Base-by-base conservation (phyloP, 495 filamentous ascomycete genomes). In the Xylaria bambusicola region DNA sequence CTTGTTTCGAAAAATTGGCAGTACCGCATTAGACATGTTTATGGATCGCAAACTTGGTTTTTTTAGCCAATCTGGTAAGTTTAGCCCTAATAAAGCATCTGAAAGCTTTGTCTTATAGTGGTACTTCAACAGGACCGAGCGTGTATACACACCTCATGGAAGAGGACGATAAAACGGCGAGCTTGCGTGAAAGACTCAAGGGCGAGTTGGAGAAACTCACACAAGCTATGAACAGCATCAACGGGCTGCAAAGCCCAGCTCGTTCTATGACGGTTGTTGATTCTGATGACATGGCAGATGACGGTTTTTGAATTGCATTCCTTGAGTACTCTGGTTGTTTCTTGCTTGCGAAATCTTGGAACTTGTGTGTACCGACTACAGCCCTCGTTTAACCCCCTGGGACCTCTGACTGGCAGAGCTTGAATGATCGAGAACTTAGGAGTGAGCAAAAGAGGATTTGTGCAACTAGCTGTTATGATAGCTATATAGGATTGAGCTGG, bases 31-130 rank as follows among this genome's bases (percentile, higher is more conserved):
- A 5, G 67, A 73, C 0, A 62, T 48, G 5, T 74, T 73, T 36
- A 60, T 84, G 3, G 72, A 80, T 31, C 54, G 70, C 29, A 60
- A 73, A 49, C 73, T 84, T 1, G 73, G 73, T 7, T 60, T 82
- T 1, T 66, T 55, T 40, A 35, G 61, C 10, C 33, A 52, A 26
- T 29, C 57, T 6, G 67, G 67, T 59, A 53, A 64, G 56, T 51
- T 2, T 31, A 9, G 17, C 24, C 1, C 44, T 17, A 6, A 17
- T 18, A 13, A 21, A 10, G 24, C 12, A 5, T 2, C 17, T 3
- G 12, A 12, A 9, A 12, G 23, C 21, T 31, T 31, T 48, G 21
- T 15, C n/a, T 58, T 10, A 58, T 4, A 12, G 10, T 27, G 12
- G 1, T 10, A 31, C 24, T 23, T 13, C 23, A 36, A 31, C 24